Conservation (phyloP, 2,329 filamentous ascomycete species). For the Davidsoniella eucalypti region DNA sequence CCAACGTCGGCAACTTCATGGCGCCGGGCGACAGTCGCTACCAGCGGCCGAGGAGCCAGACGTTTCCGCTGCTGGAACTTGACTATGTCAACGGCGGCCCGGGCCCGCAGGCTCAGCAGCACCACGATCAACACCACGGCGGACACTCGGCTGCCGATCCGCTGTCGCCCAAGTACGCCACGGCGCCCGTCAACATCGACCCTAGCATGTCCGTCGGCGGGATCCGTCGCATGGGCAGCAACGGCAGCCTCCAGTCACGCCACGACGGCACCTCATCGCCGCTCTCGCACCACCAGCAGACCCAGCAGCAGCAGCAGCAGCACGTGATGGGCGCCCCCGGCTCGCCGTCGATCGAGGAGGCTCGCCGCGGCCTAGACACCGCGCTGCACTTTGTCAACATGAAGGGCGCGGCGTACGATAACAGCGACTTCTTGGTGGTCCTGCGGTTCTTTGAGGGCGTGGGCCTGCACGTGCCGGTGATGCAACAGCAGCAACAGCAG, state of each 20-base stretch:
- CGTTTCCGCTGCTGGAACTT: slow-evolving; percentile 58
- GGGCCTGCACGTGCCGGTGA: not conserved
- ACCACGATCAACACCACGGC: slow-evolving; percentile 18
- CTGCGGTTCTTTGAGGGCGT: slow-evolving; percentile 13
- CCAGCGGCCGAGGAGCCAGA: slow-evolving; percentile 68
- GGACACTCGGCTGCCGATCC: slow-evolving; percentile 9
- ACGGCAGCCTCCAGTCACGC: slow-evolving; percentile 5
- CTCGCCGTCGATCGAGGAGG: slow-evolving; percentile 12
- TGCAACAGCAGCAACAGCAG: not conserved
- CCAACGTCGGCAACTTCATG: slow-evolving; percentile 48
- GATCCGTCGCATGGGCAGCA: slow-evolving; percentile 7
- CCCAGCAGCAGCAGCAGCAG: slow-evolving; percentile 36
- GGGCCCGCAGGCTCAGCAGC: not conserved
- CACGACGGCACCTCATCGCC: not conserved
- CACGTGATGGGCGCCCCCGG: slow-evolving; percentile 9
- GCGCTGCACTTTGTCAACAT: slow-evolving; percentile 12
- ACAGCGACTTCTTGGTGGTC: slow-evolving; percentile 11
- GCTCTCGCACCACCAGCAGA: slow-evolving; percentile 20
- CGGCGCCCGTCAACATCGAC: not conserved
- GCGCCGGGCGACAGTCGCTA: slow-evolving; percentile 31
- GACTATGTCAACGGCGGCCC: slow-evolving; percentile 29
- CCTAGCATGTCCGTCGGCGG: not conserved
- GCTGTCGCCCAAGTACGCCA: not conserved
- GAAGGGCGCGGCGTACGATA: slow-evolving; percentile 4
- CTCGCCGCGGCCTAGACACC: slow-evolving; percentile 12